phyloP scores from a whole-genome alignment of 2,329 filamentous ascomycete genomes.

The Exophiala lecanii-corni region DNA sequence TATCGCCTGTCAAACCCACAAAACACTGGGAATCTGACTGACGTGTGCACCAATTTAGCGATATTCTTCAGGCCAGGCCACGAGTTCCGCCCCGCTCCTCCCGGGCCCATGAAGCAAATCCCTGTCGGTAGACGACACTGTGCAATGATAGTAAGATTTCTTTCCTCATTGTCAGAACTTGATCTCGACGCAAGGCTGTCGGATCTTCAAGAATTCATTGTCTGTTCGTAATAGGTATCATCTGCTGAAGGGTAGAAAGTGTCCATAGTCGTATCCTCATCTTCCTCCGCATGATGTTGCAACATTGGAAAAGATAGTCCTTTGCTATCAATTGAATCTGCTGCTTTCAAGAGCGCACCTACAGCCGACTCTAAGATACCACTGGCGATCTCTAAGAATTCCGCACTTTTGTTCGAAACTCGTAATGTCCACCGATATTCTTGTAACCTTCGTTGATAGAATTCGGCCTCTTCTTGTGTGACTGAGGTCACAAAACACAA shows the following conservation, averaged over 20 bases:
- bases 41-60: no score
- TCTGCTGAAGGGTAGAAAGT: constrained; percentile 12
- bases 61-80: no score
- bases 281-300: constrained; percentile 16
- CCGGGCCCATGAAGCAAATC: no score
- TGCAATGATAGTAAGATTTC: no score
- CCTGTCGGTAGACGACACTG: no score
- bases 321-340: constrained; percentile 25
- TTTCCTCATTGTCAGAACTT: no score
- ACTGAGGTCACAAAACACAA: constrained; percentile 86
- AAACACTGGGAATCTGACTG: no score
- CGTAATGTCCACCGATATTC: constrained; percentile 94
- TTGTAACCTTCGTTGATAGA: constrained; percentile 77
- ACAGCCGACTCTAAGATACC: constrained; percentile 27
- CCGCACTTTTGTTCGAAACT: constrained; percentile 53
- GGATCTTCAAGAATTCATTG: no score
- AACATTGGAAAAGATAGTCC: constrained; percentile 26
- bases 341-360: constrained; percentile 24
- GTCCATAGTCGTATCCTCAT: constrained; percentile 20
- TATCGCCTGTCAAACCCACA: no score
- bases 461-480: constrained; percentile 82
- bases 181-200: no score
- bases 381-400: constrained; percentile 28
- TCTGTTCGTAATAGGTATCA: constrained; percentile 15
- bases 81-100: no score